Evolutionary conservation across 2,329 filamentous ascomycete genomes (phyloP), one percentile per base, ranked within the genome.

Genomic region (Aureobasidium leucospermi): DNA sequence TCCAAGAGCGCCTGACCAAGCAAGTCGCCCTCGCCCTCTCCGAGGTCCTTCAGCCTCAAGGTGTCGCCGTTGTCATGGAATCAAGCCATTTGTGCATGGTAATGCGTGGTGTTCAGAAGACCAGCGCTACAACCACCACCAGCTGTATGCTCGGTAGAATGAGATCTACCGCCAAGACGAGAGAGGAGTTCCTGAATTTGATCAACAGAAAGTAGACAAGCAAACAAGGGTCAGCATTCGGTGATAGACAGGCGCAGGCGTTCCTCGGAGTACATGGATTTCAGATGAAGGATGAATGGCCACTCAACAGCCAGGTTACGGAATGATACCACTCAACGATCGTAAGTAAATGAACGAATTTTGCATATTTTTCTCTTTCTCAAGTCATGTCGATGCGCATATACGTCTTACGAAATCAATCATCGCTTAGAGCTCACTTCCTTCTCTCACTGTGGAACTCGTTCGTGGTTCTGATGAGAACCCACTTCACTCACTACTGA

Each of bases 81-180:
- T 95, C 90, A 13, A 92, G 85, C 69, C 94, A 99, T 76, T 79
- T 97, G 48, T 99, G 94, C 79, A 99, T 97, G 93, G 91, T 96
- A 15, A 97, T 96, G 92, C 85, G 94, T 48, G 94, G 94, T n/a
- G 93, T 99, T 9, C 85, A 96, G 72, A 96, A 99, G 80, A 91
- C 90, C 0, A 84, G 81, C 42, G 86, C 89, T 53, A 88, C 84
- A 16, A 97, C 94, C 6, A 94, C 95, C 39, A 99, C 94, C 16
- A 96, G 91, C 77, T 97, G 93, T 72, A 95, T 99, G 76, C 83
- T 97, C n/a, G 94, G 94, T 41, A 92, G 91, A 68, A 96, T 99
- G 80, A 87, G 96, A 70, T 87, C 86, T 62, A 90, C 89, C 67
- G 90, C 90, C 62, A 96, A 96, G 81, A 96, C 93, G 10, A 81